These are phyloP conservation scores for Neurospora intermedia DNA, from an alignment of 495 filamentous ascomycete species.

Conservation along the genomic window DNA sequence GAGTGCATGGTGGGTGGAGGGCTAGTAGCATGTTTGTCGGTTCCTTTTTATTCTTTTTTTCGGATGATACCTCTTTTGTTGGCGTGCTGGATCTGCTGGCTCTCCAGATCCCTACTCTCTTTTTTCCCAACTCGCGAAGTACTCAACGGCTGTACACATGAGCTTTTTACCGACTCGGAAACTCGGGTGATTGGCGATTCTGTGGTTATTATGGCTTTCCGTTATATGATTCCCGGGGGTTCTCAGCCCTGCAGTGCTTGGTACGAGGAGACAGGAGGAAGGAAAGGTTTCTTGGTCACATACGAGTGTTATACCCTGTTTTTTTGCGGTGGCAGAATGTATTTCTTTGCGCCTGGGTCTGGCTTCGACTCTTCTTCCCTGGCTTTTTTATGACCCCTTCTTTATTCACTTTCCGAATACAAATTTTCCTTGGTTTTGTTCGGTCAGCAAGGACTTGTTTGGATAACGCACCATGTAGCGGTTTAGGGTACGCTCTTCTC, in stretches of 20 bases:
- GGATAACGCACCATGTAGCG: background rate
- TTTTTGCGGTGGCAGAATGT: background rate
- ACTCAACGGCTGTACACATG: background rate
- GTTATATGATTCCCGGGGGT: background rate
- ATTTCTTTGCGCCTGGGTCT: background rate
- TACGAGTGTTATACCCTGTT: background rate
- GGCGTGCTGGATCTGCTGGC: background rate
- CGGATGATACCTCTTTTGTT: conserved; percentile 12
- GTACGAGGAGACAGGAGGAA: background rate
- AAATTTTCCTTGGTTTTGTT: background rate
- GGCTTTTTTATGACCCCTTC: background rate
- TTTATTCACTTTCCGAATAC: background rate
- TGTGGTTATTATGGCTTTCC: background rate
- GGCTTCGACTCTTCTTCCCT: background rate
- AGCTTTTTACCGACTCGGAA: background rate
- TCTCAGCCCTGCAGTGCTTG: background rate
- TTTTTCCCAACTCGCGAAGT: background rate
- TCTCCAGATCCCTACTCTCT: background rate
- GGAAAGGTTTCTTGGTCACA: background rate
- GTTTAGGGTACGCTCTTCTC: background rate
- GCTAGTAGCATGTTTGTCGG: background rate
- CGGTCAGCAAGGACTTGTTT: background rate
- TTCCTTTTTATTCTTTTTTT: conserved; percentile 1
- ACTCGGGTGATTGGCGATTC: background rate
- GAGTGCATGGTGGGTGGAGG: conserved; percentile 14